phyloP scores from a whole-genome alignment of 164 flowering plant genomes.

The Vitis riparia region DNA sequence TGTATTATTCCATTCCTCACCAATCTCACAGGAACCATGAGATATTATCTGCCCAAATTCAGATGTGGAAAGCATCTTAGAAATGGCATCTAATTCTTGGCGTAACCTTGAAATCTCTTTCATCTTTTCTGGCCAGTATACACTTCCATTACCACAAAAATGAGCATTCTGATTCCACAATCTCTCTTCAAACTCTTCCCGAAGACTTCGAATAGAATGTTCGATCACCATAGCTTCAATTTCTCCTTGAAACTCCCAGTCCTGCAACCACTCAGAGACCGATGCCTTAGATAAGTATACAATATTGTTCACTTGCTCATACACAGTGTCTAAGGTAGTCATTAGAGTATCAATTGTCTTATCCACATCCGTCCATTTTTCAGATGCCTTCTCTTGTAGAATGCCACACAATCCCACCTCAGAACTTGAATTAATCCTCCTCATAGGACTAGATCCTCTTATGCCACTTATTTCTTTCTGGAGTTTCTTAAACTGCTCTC shows the following conservation, averaged over 20 bases:
- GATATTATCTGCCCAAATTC: slow-evolving; percentile 48
- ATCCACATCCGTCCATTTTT: slow-evolving; percentile 33
- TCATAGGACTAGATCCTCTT: slow-evolving; percentile 24
- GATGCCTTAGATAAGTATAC: slow-evolving; percentile 31
- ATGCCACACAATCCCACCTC: slow-evolving; percentile 39
- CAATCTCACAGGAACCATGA: slow-evolving; percentile 48
- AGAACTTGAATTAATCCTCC: slow-evolving; percentile 33
- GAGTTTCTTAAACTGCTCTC: slow-evolving; percentile 43
- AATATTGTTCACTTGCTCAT: slow-evolving; percentile 22
- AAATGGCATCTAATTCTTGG: slow-evolving; percentile 50
- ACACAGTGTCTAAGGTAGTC: slow-evolving; percentile 29
- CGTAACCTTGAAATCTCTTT: slow-evolving; percentile 58
- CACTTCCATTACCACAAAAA: slow-evolving; percentile 20
- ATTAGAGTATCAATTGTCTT: slow-evolving; percentile 32
- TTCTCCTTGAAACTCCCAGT: slow-evolving; percentile 44
- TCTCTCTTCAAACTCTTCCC: slow-evolving; percentile 42
- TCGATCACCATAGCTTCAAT: slow-evolving; percentile 53
- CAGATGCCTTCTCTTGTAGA: slow-evolving; percentile 31
- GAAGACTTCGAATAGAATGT: slow-evolving; percentile 34
- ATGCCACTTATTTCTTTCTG: slow-evolving; percentile 34
- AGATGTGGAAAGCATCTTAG: slow-evolving; percentile 37
- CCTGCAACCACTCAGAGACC: slow-evolving; percentile 35
- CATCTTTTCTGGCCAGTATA: slow-evolving; percentile 31
- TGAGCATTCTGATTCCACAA: slow-evolving; percentile 33
- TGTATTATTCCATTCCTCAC: slow-evolving; percentile 31